Evolutionary conservation across 2,329 filamentous ascomycete species (phyloP).

Genomic region (Colletotrichum shisoi): DNA sequence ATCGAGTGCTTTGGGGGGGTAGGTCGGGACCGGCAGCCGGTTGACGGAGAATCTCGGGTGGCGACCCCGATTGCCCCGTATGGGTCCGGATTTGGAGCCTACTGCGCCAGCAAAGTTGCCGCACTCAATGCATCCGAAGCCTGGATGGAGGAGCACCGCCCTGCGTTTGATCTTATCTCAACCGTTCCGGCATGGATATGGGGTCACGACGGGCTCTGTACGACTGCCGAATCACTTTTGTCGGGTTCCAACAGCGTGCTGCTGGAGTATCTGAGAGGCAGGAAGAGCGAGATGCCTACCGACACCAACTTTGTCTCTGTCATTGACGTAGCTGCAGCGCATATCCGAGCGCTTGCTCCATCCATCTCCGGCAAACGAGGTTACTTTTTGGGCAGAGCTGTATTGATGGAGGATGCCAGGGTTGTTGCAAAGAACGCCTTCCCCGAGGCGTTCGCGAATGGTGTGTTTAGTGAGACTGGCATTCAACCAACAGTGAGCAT

Average conservation of each 20-base stretch:
- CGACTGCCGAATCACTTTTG: conserved; percentile 41
- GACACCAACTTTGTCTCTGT: conserved; percentile 48
- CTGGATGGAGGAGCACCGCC: conserved; percentile 46
- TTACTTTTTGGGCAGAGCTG: conserved; percentile 13
- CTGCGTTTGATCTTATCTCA: conserved; percentile 49
- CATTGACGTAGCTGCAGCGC: conserved; percentile 50
- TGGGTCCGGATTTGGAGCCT: conserved; percentile 45
- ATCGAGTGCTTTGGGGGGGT: conserved; percentile 8
- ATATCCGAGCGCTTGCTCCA: conserved; percentile 49
- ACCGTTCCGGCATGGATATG: conserved; percentile 50
- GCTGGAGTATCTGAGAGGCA: conserved; percentile 47
- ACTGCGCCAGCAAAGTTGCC: conserved; percentile 49
- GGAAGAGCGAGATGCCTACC: conserved; percentile 38
- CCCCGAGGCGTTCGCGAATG: conserved; percentile 16
- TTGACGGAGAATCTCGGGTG: conserved; percentile 21
- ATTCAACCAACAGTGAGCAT: conserved; percentile 11
- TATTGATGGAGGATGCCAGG: conserved; percentile 18
- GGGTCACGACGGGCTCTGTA: conserved; percentile 49
- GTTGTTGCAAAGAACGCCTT: conserved; percentile 8
- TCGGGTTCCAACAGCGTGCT: conserved; percentile 47
- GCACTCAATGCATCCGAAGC: conserved; percentile 47
- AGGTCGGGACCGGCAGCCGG: conserved; percentile 10
- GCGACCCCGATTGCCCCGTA: conserved; percentile 43
- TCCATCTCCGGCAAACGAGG: conserved; percentile 44
- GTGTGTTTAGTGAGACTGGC: conserved; percentile 2